Conservation (phyloP, 1,284 basidiomycete species). For the Thelephora terrestris region DNA sequence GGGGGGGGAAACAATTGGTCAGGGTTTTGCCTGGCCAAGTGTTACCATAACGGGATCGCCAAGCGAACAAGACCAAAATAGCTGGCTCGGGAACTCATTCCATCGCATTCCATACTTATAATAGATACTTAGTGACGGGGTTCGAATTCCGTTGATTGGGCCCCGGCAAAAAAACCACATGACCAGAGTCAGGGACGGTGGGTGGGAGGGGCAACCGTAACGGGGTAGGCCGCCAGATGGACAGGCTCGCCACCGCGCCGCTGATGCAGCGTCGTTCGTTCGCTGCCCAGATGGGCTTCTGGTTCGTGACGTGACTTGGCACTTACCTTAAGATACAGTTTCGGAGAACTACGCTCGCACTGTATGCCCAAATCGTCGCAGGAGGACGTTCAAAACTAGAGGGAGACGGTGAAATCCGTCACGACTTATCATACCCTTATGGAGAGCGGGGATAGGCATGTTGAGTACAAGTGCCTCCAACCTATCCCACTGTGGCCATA, state of each 20-base stretch:
- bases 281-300: slow-evolving; percentile 8
- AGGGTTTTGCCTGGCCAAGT: neutral
- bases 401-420: too few relatives aligned
- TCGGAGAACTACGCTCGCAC: slow-evolving; percentile 28
- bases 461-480: too few relatives aligned
- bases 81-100: too few relatives aligned
- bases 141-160: too few relatives aligned
- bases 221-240: neutral
- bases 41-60: neutral
- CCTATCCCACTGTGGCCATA: too few relatives aligned
- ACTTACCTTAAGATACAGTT: slow-evolving; percentile 11
- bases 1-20: neutral
- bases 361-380: neutral
- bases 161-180: too few relatives aligned
- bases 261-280: neutral
- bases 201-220: neutral
- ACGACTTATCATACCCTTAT: too few relatives aligned
- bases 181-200: neutral
- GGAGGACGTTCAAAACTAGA: too few relatives aligned
- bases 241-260: neutral
- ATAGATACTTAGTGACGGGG: too few relatives aligned
- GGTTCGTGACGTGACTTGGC: neutral
- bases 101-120: too few relatives aligned
- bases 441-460: too few relatives aligned
- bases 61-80: neutral